Conservation (phyloP, 345 rosid genomes). For the Microthlaspi erraticum region DNA sequence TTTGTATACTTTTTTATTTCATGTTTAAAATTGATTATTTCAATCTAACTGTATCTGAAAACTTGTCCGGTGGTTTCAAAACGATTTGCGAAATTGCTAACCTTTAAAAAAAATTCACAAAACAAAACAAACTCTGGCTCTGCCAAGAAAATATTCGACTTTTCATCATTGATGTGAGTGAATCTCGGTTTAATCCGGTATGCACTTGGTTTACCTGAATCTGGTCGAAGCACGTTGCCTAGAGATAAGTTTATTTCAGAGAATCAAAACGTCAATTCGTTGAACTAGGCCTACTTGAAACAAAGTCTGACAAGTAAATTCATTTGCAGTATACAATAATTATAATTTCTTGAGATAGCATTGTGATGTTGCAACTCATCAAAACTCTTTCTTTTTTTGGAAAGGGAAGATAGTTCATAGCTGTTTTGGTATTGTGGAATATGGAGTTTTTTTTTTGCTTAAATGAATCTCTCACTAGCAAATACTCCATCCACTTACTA, state of each 20-base stretch:
- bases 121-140: neutral
- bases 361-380: neutral
- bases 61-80: neutral
- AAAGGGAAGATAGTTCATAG: neutral
- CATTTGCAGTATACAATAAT: neutral
- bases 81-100: neutral
- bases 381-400: neutral
- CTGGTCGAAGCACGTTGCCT: constrained; percentile 51
- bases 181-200: neutral
- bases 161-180: neutral
- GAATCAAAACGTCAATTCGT: constrained; percentile 75
- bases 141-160: neutral
- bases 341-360: neutral
- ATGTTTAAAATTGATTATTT: neutral
- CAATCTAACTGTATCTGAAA: constrained; percentile 24
- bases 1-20: neutral
- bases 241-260: constrained; percentile 46
- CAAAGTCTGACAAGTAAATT: neutral
- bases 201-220: neutral
- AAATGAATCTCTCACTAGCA: too few relatives aligned
- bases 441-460: too few relatives aligned
- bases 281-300: constrained; percentile 17
- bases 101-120: neutral
- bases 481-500: too few relatives aligned
- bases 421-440: too few relatives aligned